Evolutionary conservation across 2,329 filamentous ascomycete species (phyloP).

Genomic region (Trichoderma pleuroti): DNA sequence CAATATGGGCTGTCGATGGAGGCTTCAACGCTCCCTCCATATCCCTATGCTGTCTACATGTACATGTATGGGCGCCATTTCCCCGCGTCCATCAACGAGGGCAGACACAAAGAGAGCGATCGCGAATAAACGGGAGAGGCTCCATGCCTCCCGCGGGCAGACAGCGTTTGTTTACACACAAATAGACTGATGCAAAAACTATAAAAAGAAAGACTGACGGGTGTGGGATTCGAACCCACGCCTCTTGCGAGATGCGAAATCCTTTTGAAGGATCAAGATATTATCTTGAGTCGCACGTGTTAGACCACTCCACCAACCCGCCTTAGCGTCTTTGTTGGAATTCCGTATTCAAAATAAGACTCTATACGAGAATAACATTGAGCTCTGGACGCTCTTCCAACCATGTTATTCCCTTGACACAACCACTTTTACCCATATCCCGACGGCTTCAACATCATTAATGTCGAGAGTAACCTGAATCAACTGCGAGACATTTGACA

Average conservation of each 20-base stretch:
- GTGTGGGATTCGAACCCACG: constrained; percentile 19
- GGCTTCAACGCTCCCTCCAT: no score
- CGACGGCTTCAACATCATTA: no score
- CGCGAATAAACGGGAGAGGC: background rate
- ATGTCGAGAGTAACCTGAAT: no score
- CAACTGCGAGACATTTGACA: no score
- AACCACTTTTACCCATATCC: no score
- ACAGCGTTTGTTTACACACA: background rate
- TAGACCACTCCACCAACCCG: constrained; percentile 20
- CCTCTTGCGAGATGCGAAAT: constrained; percentile 20
- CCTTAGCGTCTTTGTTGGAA: constrained; percentile 14
- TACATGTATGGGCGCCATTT: no score
- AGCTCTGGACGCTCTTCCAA: no score
- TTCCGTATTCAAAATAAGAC: background rate
- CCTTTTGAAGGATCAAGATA: constrained; percentile 18
- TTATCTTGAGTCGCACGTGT: constrained; percentile 20
- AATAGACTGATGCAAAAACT: background rate
- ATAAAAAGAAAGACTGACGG: constrained; percentile 13
- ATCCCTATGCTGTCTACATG: no score
- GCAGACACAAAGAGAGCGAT: background rate
- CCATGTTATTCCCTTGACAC: no score
- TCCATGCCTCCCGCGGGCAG: background rate
- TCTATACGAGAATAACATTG: background rate
- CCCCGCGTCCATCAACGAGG: no score
- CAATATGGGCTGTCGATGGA: no score